Base-by-base conservation (phyloP, 768 basidiomycete species). In the Panus rudis region DNA sequence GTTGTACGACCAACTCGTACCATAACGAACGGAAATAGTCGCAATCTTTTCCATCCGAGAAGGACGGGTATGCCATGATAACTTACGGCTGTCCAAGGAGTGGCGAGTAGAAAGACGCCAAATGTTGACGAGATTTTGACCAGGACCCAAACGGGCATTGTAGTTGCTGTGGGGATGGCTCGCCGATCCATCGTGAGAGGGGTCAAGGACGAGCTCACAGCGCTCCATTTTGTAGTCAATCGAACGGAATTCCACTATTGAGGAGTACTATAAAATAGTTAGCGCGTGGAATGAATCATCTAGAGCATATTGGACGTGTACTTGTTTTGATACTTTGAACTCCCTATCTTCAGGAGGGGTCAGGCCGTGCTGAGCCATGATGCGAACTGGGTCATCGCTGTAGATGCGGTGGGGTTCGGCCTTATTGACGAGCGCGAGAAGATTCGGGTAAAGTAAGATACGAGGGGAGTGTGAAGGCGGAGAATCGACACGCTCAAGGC, bases 171-270 rank as follows among this genome's bases (percentile, higher is more conserved):
- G 19, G 11, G 43, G 14, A 7, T 33, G 43, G 35, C 25, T 20
- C 13, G 34, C 20, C n/a, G n/a, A n/a, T n/a, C n/a, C n/a, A n/a
- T n/a, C n/a, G n/a, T n/a, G n/a, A n/a, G n/a, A n/a, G n/a, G n/a
- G n/a, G n/a, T n/a, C n/a, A 23, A 44, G 24, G 13, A 22, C 38
- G n/a, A 44, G 43, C 23, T 44, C 43, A 22, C 43, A 44, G 12
- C 19, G 17, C 35, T 44, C 43, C 43, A 44, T 44, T 11, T 33
- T 33, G 35, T 24, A 44, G 35, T 44, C 43, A 16, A 44, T 25
- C 4, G 43, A 19, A 4, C 43, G 19, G 34, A 44, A 44, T 20
- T 44, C 32, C 16, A 38, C 43, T 10, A 44, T 32, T 4, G 43
- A 37, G 13, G 43, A 44, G 17, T 25, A n/a, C 43, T 44, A 21